These are phyloP conservation scores for Aspergillus sp. DNA, from an alignment of 2,329 filamentous ascomycete genomes.

Conservation along the genomic window DNA sequence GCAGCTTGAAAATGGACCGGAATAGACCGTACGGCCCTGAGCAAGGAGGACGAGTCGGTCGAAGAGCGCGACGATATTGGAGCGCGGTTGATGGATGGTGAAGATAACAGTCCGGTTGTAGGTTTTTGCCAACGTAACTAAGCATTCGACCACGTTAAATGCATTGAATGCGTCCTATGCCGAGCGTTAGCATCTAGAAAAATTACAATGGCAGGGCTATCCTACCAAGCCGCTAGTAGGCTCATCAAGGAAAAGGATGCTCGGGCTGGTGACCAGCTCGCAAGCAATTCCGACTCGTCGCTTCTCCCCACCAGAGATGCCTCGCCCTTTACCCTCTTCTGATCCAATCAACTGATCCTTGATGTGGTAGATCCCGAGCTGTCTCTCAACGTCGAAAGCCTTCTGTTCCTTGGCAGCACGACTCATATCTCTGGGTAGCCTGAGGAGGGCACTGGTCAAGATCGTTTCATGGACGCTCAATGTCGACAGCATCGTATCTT, in stretches of 20 bases:
- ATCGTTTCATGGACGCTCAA: slow-evolving; percentile 98
- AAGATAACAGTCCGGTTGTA: slow-evolving; percentile 97
- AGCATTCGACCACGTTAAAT: slow-evolving; percentile 93
- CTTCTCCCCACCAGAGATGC: slow-evolving; percentile 96
- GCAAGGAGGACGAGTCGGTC: slow-evolving; percentile 88
- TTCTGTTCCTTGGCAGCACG: slow-evolving; percentile 78
- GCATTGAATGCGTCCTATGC: slow-evolving; percentile 82
- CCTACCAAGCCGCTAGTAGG: slow-evolving; percentile 75
- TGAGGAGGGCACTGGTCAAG: slow-evolving; percentile 80
- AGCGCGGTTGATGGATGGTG: slow-evolving; percentile 95
- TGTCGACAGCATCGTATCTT: slow-evolving; percentile 92
- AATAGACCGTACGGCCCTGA: slow-evolving; percentile 83
- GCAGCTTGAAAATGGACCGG: slow-evolving; percentile 78
- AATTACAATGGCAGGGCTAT: background rate
- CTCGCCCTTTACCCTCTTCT: slow-evolving; percentile 85
- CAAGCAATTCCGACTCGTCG: slow-evolving; percentile 93
- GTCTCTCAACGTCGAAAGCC: slow-evolving; percentile 87
- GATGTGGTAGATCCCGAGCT: slow-evolving; percentile 90
- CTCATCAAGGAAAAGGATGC: slow-evolving; percentile 93
- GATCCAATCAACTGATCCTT: slow-evolving; percentile 92
- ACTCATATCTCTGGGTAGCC: slow-evolving; percentile 89
- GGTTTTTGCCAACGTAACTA: slow-evolving; percentile 87
- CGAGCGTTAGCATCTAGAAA: background rate
- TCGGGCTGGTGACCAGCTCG: slow-evolving; percentile 93
- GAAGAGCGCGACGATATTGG: slow-evolving; percentile 95